Percentiles rank a stretch among this genome's conserved stretches.
These are phyloP conservation scores for Yarrowia sp. DNA, from an alignment of 805 yeast genomes.

Conservation along the genomic window DNA sequence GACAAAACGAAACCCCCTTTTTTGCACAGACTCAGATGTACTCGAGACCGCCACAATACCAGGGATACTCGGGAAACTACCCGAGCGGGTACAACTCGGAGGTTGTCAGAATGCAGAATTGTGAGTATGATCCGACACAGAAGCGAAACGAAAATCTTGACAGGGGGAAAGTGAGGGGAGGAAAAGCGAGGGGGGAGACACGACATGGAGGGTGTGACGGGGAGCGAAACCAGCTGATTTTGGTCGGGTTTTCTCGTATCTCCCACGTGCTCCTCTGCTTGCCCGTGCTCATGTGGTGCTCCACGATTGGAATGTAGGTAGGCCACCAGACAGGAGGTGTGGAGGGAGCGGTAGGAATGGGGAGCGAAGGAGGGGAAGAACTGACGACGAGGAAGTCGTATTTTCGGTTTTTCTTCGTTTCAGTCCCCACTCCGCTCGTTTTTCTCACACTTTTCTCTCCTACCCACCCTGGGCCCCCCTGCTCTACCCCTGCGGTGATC, in stretches of 20 bases:
- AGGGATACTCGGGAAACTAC: constrained; percentile 35
- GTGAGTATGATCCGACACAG: constrained; percentile 32
- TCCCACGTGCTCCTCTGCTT: neutral
- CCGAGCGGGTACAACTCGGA: constrained; percentile 38
- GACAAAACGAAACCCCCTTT: constrained; percentile 33
- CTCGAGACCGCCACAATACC: constrained; percentile 39
- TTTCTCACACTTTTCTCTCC: too few relatives aligned
- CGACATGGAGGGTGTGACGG: too few relatives aligned
- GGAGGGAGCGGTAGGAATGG: neutral
- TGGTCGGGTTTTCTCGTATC: neutral
- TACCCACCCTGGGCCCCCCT: neutral
- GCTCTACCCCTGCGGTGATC: constrained; percentile 20
- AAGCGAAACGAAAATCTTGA: neutral
- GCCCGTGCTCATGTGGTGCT: constrained; percentile 9
- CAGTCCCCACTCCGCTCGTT: too few relatives aligned
- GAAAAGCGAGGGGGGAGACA: too few relatives aligned
- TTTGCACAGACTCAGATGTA: constrained; percentile 34
- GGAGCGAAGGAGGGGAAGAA: too few relatives aligned
- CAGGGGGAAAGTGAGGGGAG: neutral
- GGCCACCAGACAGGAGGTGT: constrained; percentile 17
- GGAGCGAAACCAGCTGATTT: too few relatives aligned
- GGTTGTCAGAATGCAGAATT: constrained; percentile 35
- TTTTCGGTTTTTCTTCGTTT: too few relatives aligned
- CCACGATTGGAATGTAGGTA: constrained; percentile 19
- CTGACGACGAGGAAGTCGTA: too few relatives aligned